Evolutionary conservation across 2,329 filamentous ascomycete genomes (phyloP), one percentile per base, ranked within the genome.

Genomic region (Phyllosticta paracitricarpa): DNA sequence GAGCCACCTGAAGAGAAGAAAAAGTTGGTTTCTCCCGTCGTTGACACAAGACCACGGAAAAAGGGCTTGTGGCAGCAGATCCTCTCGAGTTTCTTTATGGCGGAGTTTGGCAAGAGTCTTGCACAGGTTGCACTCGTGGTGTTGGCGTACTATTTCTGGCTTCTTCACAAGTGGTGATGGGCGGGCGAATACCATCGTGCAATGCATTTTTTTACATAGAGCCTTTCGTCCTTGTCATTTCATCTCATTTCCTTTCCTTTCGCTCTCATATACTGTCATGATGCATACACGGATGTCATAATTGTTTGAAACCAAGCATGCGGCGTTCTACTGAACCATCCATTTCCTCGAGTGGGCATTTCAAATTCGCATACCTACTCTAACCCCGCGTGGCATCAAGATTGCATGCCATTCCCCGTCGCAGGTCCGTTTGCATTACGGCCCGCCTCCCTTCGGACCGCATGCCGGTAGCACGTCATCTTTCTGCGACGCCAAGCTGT

Each of bases 121-220:
- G 84, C 82, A 75, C 78, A 82, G 56, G 85, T 91, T 3, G 79
- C 78, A 5, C 84, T 82, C 79, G 81, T 89, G 72, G 84, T 83
- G 22, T 72, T 86, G 54, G 65, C 77, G 14, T 85, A 85, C 71
- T 94, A 89, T 79, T 78, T 78, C 30, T 89, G 85, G 75, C 74
- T 93, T 66, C 78, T 86, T 61, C 84, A 82, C 55, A 33, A 33
- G n/a, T 61, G 60, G 60, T 61, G 30, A 57, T 25, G 51, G 33
- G 10, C 30, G 30, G 30, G 30, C 33, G 33, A 30, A 40, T 17
- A 40, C 33, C 33, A 40, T 17, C 14, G 33, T 40, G 33, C 33
- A 9, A 40, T 40, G 33, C 33, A 40, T 40, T 40, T 2, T 40
- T 40, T 40, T 40, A 40, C 33, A 40, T 22, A 53, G 24, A 24